Evolutionary conservation across 345 rosid species (phyloP), one percentile per base, ranked within the genome.

Genomic region (Tarenaya hassleriana): DNA sequence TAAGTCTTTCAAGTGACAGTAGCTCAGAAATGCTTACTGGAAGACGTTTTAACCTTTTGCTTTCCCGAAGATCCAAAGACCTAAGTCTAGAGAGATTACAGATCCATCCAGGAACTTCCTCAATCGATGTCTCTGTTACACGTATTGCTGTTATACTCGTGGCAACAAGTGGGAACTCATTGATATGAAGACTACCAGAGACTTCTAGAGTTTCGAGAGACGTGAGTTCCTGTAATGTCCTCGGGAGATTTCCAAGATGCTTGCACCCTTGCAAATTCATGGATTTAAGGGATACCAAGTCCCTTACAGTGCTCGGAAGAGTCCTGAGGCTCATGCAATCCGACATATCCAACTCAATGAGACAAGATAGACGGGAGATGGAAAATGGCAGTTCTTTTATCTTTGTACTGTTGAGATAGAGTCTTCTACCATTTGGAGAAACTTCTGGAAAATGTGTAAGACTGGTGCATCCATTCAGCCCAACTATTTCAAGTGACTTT

Each of bases 181-280:
- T 47, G 56, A 66, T 27, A 16, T 66, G 43, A 44, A 50, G 63
- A 53, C 63, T 56, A 50, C 61, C 46, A 34, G 34, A 59, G 7
- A 73, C 41, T 60, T 56, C 37, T 46, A 64, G 73, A 29, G 41
- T 19, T 41, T 32, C 37, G n/a, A 73, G 64, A 21, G 40, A 46
- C 35, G 49, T 61, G 56, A 74, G 60, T 5, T n/a, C 9, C 11
- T 58, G 62, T 7, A 56, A 34, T 29, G 50, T 45, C 21, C 56
- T 58, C 16, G 71, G 79, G 35, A 71, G 67, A 64, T 37, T 57
- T 34, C 50, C 63, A 21, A 75, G 68, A 38, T 42, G 24, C 29
- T 35, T 65, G 59, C 76, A 71, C 10, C 47, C 55, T 2, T 5
- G n/a, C 34, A 75, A 34, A 21, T 12, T 9, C 11, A 75, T 41